Evolutionary conservation across 2,329 filamentous ascomycete species (phyloP), one percentile per base, ranked within the genome.

Genomic region (Colletotrichum sp.): DNA sequence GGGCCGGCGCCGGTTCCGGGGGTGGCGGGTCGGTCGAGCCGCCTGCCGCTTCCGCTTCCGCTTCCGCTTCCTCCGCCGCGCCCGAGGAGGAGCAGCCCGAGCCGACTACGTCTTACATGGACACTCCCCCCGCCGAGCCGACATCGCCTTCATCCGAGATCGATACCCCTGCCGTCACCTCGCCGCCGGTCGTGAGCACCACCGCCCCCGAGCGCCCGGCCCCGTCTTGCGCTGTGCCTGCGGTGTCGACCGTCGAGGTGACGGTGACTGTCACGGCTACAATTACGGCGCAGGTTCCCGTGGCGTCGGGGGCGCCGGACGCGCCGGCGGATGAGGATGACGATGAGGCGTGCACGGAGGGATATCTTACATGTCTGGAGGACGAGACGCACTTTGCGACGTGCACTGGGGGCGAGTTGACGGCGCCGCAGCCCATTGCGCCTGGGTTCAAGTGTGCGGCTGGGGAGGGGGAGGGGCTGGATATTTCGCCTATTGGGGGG

Each of bases 191-290:
- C 3, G 59, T 28, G 3, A 43, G 26, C 4, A 74, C 61, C 7
- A 8, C 30, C 16, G 13, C 61, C 7, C 34, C 61, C 16, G 28
- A 36, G 34, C n/a, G 26, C 12, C 34, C 66, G 7, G 66, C 55
- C 2, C 21, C 55, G 3, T 43, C 55, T 1, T 43, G 43, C 26
- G 36, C 62, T 7, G 67, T 62, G 5, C 32, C 43, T 14, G 28
- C 34, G 1, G 30, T 61, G 5, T 28, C 30, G 5, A 69, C 73
- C 59, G 58, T 76, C 24, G 69, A 77, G 36, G 71, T 77, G 68
- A 79, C 74, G 48, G 77, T 78, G 52, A 74, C 79, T 4, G n/a
- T 69, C 12, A 74, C 72, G 3, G 72, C 67, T 12, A 74, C 68
- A 5, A 18, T 56, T 6, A 21, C 62, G 14, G 62, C 32, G 8